Evolutionary conservation across 2,329 filamentous ascomycete genomes (phyloP), one percentile per base, ranked within the genome.

Genomic region (Monosporascus ibericus): DNA sequence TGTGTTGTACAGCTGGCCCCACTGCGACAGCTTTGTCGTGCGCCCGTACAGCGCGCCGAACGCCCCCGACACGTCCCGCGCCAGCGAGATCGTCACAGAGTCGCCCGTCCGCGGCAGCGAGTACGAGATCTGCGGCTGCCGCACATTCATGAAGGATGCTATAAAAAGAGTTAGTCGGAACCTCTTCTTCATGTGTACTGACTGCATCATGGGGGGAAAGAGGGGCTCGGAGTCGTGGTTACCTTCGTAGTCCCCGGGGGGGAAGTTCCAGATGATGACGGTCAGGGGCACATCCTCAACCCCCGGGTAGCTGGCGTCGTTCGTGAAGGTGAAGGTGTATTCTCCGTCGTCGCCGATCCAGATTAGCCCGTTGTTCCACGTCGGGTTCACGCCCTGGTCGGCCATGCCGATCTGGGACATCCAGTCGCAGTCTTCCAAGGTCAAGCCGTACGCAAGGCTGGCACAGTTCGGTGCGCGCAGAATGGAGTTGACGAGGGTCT

Each of bases 1-100:
- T 34, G 73, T 74, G 57, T 76, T 69, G 57, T 61, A 58, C 48
- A 74, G 59, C 60, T 72, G 72, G 38, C 73, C 73, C 52, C 59
- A 67, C 51, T 54, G 52, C 38, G 67, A 70, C 54, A 68, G 61
- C 17, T 58, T 42, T 7, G 62, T 65, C 27, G 46, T 39, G 48
- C 52, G 52, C 53, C 60, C 51, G 63, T 66, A 70, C 27, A 72
- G 63, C 15, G 68, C 64, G 6, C 72, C 62, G 61, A 70, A 76
- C n/a, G 66, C 73, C 30, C 71, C 68, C 20, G 70, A 66, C 6
- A 70, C 62, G 46, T 62, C 65, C 46, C 65, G 62, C 25, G 63
- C 69, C 46, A 71, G 65, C 39, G 72, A 73, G 25, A 76, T 55
- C 48, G 66, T 68, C 52, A 70, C 62, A 34, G 49, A 60, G 55